Percentiles rank a stretch among this genome's conserved stretches.
Evolutionary conservation across 495 filamentous ascomycete species (phyloP).

Genomic region (Aspergillus asperescens): DNA sequence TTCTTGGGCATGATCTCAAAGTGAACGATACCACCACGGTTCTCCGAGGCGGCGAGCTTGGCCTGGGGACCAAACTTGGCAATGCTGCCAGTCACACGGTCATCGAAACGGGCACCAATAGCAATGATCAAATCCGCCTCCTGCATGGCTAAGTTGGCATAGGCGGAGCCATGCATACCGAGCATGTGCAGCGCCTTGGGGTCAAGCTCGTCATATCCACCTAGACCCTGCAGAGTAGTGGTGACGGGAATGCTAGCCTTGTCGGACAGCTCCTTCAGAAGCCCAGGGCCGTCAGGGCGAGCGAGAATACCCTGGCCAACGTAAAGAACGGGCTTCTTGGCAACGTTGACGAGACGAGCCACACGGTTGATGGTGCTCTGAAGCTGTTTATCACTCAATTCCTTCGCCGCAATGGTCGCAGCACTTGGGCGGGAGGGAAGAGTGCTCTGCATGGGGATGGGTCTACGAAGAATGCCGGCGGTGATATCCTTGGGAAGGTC

Average conservation of each 20-base stretch:
- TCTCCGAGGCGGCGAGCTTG: conserved; percentile 48
- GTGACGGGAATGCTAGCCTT: conserved; percentile 57
- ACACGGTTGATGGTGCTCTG: conserved; percentile 45
- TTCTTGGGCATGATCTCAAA: conserved; percentile 62
- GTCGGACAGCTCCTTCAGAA: conserved; percentile 53
- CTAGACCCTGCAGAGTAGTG: conserved; percentile 60
- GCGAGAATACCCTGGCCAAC: conserved; percentile 55
- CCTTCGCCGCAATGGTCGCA: conserved; percentile 48
- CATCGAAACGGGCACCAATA: conserved; percentile 58
- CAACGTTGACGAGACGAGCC: conserved; percentile 52
- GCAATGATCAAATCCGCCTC: conserved; percentile 60
- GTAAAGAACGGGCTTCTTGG: conserved; percentile 57
- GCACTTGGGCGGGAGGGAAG: conserved; percentile 52
- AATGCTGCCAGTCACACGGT: conserved; percentile 53
- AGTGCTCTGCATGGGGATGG: conserved; percentile 50
- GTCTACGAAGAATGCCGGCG: conserved; percentile 44
- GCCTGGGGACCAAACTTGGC: conserved; percentile 55
- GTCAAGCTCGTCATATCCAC: conserved; percentile 57
- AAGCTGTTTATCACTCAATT: conserved; percentile 45
- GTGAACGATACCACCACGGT: conserved; percentile 57
- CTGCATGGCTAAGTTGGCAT: conserved; percentile 61
- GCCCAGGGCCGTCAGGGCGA: conserved; percentile 43
- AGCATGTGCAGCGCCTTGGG: conserved; percentile 57
- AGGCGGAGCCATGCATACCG: conserved; percentile 59
- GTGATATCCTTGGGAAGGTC: conserved; percentile 59